Percentiles rank a stretch among this genome's conserved stretches.
These are phyloP conservation scores for Acidiella bohemica DNA, from an alignment of 495 filamentous ascomycete genomes.

Conservation along the genomic window DNA sequence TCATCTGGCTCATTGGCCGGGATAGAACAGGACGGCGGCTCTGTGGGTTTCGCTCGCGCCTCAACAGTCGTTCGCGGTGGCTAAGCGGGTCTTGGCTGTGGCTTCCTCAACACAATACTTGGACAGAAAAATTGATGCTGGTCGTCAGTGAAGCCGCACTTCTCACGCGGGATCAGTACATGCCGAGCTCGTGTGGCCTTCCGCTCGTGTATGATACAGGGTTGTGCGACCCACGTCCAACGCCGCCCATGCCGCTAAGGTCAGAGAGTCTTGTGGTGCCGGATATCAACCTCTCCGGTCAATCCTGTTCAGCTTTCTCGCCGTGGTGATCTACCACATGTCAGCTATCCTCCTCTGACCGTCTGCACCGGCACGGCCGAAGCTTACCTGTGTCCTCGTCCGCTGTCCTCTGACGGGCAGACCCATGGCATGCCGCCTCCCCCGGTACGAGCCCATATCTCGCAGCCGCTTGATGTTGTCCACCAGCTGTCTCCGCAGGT, in stretches of 20 bases:
- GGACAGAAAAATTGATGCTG: too few relatives aligned
- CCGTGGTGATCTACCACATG: constrained; percentile 49
- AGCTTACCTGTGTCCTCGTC: constrained; percentile 62
- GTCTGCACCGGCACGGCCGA: neutral
- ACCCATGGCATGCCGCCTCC: constrained; percentile 77
- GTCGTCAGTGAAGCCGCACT: too few relatives aligned
- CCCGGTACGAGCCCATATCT: constrained; percentile 85
- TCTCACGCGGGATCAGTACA: too few relatives aligned
- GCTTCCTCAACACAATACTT: too few relatives aligned
- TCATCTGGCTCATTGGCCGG: too few relatives aligned
- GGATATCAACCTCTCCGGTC: constrained; percentile 44
- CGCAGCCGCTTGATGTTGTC: constrained; percentile 78
- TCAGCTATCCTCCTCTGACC: neutral
- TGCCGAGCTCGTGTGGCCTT: too few relatives aligned
- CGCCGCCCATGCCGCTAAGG: constrained; percentile 6
- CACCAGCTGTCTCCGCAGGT: constrained; percentile 56
- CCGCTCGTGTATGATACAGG: constrained; percentile 5
- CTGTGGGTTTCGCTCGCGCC: too few relatives aligned
- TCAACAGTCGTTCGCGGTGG: too few relatives aligned
- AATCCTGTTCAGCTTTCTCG: constrained; percentile 65
- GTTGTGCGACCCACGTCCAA: neutral
- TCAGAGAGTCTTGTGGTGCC: neutral
- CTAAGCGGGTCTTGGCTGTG: too few relatives aligned
- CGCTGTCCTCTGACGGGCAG: constrained; percentile 78
- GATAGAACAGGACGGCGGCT: too few relatives aligned